Evolutionary conservation across 768 basidiomycete genomes (phyloP).

Genomic region (Lentinula sp.): DNA sequence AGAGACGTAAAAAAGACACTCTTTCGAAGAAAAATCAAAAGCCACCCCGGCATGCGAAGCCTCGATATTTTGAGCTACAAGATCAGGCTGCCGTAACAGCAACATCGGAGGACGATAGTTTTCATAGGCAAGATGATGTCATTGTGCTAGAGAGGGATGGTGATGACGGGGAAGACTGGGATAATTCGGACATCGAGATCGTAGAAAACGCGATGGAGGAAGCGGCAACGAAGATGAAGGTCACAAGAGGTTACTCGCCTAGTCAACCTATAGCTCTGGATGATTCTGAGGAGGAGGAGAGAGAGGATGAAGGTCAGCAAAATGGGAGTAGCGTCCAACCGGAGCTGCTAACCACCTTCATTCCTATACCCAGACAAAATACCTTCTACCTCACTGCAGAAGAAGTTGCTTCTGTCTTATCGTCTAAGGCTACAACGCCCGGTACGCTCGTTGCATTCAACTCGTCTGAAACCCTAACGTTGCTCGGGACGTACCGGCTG

Average conservation of each 20-base stretch:
- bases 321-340: slow-evolving; percentile 4
- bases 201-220: slow-evolving; percentile 8
- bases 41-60: slow-evolving; percentile 15
- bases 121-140: slow-evolving; percentile 29
- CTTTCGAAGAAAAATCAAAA: slow-evolving; percentile 14
- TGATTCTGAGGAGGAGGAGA: slow-evolving; percentile 42
- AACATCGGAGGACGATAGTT: slow-evolving; percentile 18
- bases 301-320: slow-evolving; percentile 6
- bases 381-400: slow-evolving; percentile 35
- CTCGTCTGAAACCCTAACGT: slow-evolving; percentile 45
- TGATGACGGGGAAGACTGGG: slow-evolving; percentile 22
- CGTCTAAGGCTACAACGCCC: background rate
- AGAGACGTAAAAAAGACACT: slow-evolving; percentile 20
- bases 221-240: slow-evolving; percentile 14
- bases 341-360: slow-evolving; percentile 41
- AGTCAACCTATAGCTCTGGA: slow-evolving; percentile 32
- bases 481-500: slow-evolving; percentile 65
- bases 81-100: background rate
- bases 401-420: slow-evolving; percentile 27
- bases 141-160: slow-evolving; percentile 32
- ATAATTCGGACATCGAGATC: slow-evolving; percentile 8
- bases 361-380: slow-evolving; percentile 38
- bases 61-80: slow-evolving; percentile 25
- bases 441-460: slow-evolving; percentile 38
- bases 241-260: slow-evolving; percentile 44